These are phyloP conservation scores for Fusarium sp. DNA, from an alignment of 2,329 filamentous ascomycete genomes.

Conservation along the genomic window DNA sequence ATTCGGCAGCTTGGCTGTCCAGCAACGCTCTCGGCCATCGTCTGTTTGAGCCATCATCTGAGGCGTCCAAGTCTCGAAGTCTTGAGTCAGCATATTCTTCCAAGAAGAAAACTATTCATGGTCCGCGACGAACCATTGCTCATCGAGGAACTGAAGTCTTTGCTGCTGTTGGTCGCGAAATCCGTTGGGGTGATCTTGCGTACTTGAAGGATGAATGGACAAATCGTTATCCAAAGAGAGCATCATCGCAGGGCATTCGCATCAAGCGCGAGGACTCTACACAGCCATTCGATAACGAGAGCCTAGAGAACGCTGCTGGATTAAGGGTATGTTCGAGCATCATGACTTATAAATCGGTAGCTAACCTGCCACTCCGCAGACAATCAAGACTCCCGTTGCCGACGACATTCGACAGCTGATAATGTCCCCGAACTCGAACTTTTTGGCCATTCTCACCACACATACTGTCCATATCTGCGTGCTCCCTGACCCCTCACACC, in stretches of 20 bases:
- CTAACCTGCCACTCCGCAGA: constrained; percentile 56
- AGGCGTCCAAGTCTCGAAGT: constrained; percentile 53
- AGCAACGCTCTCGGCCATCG: constrained; percentile 80
- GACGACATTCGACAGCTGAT: constrained; percentile 86
- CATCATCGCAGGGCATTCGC: constrained; percentile 47
- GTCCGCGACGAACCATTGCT: constrained; percentile 76
- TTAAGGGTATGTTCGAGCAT: constrained; percentile 47
- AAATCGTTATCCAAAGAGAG: constrained; percentile 44
- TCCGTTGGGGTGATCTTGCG: constrained; percentile 89
- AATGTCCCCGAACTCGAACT: constrained; percentile 83
- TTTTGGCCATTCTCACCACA: constrained; percentile 84
- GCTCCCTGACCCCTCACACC: constrained; percentile 82
- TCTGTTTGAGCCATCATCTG: constrained; percentile 71
- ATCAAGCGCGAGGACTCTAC: constrained; percentile 62
- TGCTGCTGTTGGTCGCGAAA: constrained; percentile 86
- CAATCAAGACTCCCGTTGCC: constrained; percentile 80
- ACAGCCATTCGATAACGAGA: constrained; percentile 50
- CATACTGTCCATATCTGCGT: constrained; percentile 89
- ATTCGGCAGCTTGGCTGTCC: constrained; percentile 88
- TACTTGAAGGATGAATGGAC: constrained; percentile 74
- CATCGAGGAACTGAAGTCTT: constrained; percentile 88
- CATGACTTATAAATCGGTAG: not conserved
- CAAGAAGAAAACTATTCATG: constrained; percentile 56
- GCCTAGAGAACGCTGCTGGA: constrained; percentile 44
- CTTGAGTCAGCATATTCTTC: constrained; percentile 53